Conservation (phyloP, 2,329 filamentous ascomycete species). For the Rhinocladiella mackenziei region DNA sequence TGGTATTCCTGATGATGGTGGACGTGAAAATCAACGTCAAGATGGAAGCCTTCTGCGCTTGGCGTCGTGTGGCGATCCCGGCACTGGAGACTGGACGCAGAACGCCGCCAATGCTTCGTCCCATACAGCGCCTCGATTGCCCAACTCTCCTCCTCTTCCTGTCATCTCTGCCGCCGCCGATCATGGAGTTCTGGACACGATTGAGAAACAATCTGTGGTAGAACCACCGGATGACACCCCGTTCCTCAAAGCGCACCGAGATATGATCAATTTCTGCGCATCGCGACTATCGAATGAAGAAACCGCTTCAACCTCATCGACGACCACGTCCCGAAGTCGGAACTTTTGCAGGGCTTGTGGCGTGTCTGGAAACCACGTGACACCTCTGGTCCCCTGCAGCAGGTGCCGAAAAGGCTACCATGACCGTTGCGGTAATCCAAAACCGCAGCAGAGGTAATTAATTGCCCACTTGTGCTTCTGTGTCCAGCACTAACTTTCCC, state of each 20-base stretch:
- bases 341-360: conserved; percentile 20
- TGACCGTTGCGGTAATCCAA: conserved; percentile 20
- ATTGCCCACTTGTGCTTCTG: not conserved
- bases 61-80: too few relatives aligned
- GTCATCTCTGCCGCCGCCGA: too few relatives aligned
- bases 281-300: conserved; percentile 7
- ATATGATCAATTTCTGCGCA: not conserved
- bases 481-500: conserved; percentile 4
- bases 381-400: conserved; percentile 18
- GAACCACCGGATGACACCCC: not conserved
- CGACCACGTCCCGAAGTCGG: conserved; percentile 4
- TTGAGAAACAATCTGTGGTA: not conserved
- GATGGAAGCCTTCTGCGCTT: too few relatives aligned
- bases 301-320: conserved; percentile 14
- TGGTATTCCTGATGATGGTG: too few relatives aligned
- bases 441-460: conserved; percentile 15
- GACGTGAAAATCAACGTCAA: too few relatives aligned
- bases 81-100: too few relatives aligned
- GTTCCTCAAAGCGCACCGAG: not conserved
- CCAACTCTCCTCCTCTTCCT: too few relatives aligned
- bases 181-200: too few relatives aligned
- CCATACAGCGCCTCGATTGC: too few relatives aligned
- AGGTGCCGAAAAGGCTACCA: conserved; percentile 21
- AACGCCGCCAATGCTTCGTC: too few relatives aligned
- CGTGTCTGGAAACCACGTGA: conserved; percentile 12